phyloP scores from a whole-genome alignment of 139 green algal species.

The Coccomyxa sp. region DNA sequence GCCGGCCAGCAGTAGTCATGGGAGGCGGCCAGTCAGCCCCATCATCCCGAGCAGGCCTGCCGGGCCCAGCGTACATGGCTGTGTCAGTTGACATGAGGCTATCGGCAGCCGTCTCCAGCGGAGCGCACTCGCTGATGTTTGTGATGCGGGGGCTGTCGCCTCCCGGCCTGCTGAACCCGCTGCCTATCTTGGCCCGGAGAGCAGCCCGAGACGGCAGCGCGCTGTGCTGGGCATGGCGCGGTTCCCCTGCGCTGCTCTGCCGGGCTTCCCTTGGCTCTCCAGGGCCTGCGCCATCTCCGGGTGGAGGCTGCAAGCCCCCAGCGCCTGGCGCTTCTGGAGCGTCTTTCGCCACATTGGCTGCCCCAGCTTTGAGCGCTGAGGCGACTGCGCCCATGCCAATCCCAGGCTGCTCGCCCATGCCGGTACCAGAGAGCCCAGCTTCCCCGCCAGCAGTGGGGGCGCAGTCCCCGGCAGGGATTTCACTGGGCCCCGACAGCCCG shows the following conservation, averaged over 20 bases:
- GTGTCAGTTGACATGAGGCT: neutral
- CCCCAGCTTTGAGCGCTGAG: too few relatives aligned
- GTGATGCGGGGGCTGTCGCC: neutral
- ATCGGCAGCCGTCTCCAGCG: neutral
- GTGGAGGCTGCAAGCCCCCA: neutral
- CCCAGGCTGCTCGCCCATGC: too few relatives aligned
- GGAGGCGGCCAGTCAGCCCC: neutral
- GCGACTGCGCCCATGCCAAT: too few relatives aligned
- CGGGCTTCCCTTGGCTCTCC: too few relatives aligned
- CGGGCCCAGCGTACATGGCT: neutral
- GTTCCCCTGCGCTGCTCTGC: too few relatives aligned
- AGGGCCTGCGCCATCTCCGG: too few relatives aligned
- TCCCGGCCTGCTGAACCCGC: constrained; percentile 6
- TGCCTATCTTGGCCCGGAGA: neutral
- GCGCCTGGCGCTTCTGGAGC: neutral
- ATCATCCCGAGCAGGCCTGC: neutral
- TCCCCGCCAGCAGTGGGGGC: too few relatives aligned
- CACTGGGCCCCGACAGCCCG: too few relatives aligned
- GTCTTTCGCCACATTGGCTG: neutral
- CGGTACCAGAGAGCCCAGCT: too few relatives aligned
- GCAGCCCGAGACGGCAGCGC: neutral
- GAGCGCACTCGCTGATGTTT: neutral
- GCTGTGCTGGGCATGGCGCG: too few relatives aligned
- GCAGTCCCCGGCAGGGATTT: too few relatives aligned
- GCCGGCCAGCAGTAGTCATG: neutral